These are phyloP conservation scores for Dactylonectria estremocensis DNA, from an alignment of 2,329 filamentous ascomycete species.

Conservation along the genomic window DNA sequence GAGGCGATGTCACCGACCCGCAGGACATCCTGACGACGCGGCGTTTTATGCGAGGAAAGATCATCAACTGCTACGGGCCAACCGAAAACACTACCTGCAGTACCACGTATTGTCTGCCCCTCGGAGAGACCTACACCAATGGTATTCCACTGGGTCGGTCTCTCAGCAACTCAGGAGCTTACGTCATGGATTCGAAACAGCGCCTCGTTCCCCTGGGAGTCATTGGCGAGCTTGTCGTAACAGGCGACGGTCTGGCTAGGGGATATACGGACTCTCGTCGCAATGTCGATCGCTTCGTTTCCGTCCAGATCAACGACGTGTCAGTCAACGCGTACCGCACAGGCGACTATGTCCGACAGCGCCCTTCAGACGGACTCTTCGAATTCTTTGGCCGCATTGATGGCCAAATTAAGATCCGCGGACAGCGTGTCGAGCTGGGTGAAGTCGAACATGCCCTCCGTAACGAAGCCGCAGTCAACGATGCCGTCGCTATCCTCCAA, in stretches of 20 bases:
- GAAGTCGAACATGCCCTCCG: conserved; percentile 35
- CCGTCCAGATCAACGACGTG: background rate
- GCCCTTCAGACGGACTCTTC: conserved; percentile 32
- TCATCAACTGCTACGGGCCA: conserved; percentile 35
- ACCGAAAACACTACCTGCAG: conserved; percentile 37
- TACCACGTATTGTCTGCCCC: conserved; percentile 5
- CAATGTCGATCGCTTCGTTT: background rate
- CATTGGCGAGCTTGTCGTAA: conserved; percentile 48
- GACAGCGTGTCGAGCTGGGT: conserved; percentile 42
- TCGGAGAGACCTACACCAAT: conserved; percentile 21
- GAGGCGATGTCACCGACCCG: conserved; percentile 36
- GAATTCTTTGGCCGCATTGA: conserved; percentile 40
- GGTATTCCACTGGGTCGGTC: conserved; percentile 40
- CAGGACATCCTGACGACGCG: conserved; percentile 17
- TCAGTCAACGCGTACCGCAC: conserved; percentile 30
- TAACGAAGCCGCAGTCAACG: background rate
- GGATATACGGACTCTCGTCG: background rate
- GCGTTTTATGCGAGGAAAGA: background rate
- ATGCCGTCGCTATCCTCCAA: background rate
- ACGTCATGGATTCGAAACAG: conserved; percentile 44
- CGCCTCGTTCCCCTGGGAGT: conserved; percentile 46
- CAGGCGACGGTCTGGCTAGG: conserved; percentile 34
- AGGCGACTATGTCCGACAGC: conserved; percentile 34
- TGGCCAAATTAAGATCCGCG: conserved; percentile 41
- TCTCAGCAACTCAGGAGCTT: conserved; percentile 40